Evolutionary conservation across 345 rosid genomes (phyloP).

Genomic region (Eucalyptus paniculata): DNA sequence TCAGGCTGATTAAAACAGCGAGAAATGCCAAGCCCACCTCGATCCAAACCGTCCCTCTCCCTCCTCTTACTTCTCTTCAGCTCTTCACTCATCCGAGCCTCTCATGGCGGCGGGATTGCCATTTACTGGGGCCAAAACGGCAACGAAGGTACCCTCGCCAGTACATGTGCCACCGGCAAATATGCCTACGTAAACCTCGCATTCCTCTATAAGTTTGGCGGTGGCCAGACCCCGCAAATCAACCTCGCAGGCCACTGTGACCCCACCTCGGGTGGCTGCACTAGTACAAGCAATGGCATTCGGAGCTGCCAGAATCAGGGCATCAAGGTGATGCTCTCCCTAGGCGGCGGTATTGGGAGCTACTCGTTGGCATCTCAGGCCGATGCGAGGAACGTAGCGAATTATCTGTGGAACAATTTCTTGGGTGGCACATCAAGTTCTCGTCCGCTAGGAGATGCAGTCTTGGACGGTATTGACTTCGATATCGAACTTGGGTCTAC

Average conservation of each 20-base stretch:
- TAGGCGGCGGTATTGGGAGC: slow-evolving; percentile 36
- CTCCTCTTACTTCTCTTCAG: slow-evolving; percentile 1
- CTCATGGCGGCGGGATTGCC: slow-evolving; percentile 9
- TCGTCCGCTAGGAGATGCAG: slow-evolving; percentile 38
- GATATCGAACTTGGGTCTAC: slow-evolving; percentile 37
- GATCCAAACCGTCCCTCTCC: neutral
- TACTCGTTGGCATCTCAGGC: slow-evolving; percentile 23
- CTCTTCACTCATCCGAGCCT: neutral
- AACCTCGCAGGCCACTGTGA: slow-evolving; percentile 56
- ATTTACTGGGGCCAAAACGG: slow-evolving; percentile 52
- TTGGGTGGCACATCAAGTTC: neutral
- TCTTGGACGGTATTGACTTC: slow-evolving; percentile 47
- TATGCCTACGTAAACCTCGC: slow-evolving; percentile 39
- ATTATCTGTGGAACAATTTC: slow-evolving; percentile 2
- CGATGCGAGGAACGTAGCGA: slow-evolving; percentile 21
- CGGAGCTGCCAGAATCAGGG: slow-evolving; percentile 27
- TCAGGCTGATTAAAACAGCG: neutral
- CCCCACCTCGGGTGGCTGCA: slow-evolving; percentile 26
- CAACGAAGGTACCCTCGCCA: slow-evolving; percentile 40
- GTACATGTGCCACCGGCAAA: slow-evolving; percentile 30
- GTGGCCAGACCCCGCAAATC: slow-evolving; percentile 28
- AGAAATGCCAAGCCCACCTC: neutral
- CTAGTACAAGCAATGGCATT: slow-evolving; percentile 9
- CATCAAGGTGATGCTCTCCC: slow-evolving; percentile 43
- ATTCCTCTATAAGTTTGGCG: slow-evolving; percentile 43